Percentiles rank a stretch among this genome's conserved stretches.
phyloP scores from a whole-genome alignment of 1,284 basidiomycete genomes.

The Polyporus tsugae region DNA sequence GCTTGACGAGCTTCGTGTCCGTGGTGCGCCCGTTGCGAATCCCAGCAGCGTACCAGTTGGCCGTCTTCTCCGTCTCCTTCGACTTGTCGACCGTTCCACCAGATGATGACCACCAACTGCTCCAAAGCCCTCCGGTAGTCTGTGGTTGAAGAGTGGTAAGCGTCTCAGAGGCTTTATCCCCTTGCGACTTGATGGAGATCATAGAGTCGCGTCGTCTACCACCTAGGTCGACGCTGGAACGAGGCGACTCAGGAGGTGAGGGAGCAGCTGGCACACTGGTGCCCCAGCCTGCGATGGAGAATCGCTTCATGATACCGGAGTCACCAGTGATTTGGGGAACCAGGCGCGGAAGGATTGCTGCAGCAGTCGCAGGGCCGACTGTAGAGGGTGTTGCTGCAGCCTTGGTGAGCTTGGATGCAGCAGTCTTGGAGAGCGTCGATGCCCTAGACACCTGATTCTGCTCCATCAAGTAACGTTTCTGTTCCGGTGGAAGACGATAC shows the following conservation, averaged over 20 bases:
- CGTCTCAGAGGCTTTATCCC: constrained; percentile 39
- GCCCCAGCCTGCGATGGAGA: constrained; percentile 77
- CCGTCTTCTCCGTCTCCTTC: constrained; percentile 54
- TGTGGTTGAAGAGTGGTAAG: constrained; percentile 62
- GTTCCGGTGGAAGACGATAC: constrained; percentile 67
- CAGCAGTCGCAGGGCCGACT: constrained; percentile 67
- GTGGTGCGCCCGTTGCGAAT: constrained; percentile 59
- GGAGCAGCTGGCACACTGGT: constrained; percentile 35
- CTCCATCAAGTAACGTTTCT: constrained; percentile 74
- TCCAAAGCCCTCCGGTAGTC: constrained; percentile 77
- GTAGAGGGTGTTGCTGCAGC: constrained; percentile 50
- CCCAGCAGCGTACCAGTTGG: constrained; percentile 68
- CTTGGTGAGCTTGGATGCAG: constrained; percentile 39
- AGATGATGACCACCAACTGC: constrained; percentile 75
- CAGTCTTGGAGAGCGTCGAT: constrained; percentile 45
- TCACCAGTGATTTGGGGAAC: constrained; percentile 77
- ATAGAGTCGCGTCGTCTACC: constrained; percentile 34
- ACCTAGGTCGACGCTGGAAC: constrained; percentile 50
- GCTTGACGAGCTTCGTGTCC: constrained; percentile 75
- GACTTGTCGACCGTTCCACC: constrained; percentile 54
- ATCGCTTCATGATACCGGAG: constrained; percentile 71
- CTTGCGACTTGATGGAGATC: constrained; percentile 33
- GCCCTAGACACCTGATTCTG: constrained; percentile 53
- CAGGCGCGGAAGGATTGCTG: constrained; percentile 62
- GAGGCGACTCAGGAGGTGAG: constrained; percentile 42